A percentile compares a stretch with the other conserved stretches of the same genome.
Conservation (phyloP, 176 grass and related monocot species). For the Cenchrus purpureus region DNA sequence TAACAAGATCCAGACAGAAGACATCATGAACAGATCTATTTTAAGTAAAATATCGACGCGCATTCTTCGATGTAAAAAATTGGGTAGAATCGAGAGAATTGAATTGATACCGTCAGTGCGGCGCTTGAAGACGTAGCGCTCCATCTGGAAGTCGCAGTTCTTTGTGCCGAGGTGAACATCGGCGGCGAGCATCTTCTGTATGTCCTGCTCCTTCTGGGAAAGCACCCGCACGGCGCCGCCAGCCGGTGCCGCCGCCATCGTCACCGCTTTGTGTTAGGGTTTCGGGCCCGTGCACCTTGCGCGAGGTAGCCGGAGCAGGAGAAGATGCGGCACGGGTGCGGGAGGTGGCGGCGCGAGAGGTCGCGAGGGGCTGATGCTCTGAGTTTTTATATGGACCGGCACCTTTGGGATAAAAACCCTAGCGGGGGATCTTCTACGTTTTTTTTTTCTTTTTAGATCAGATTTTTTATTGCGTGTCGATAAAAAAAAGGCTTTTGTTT, state of each 20-base stretch:
- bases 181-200: conserved; percentile 92
- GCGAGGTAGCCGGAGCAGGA: conserved; percentile 27
- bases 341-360: conserved; percentile 39
- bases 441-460: too few relatives aligned
- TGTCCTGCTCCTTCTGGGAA: conserved; percentile 66
- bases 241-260: conserved; percentile 36
- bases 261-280: conserved; percentile 19
- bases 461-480: too few relatives aligned
- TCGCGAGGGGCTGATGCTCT: neutral
- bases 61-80: too few relatives aligned
- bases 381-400: conserved; percentile 52
- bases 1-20: conserved; percentile 16
- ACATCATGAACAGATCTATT: neutral
- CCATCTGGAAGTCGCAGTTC: conserved; percentile 99
- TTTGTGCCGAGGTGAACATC: conserved; percentile 94
- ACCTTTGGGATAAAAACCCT: conserved; percentile 51
- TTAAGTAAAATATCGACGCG: too few relatives aligned
- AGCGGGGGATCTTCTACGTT: conserved; percentile 27
- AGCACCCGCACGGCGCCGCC: conserved; percentile 46
- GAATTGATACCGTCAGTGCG: conserved; percentile 64
- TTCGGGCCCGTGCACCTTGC: conserved; percentile 14
- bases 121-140: conserved; percentile 83
- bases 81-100: neutral
- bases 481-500: too few relatives aligned
- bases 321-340: conserved; percentile 4